Conservation (phyloP, 2,329 filamentous ascomycete genomes). For the Aspergillus ochraceus region DNA sequence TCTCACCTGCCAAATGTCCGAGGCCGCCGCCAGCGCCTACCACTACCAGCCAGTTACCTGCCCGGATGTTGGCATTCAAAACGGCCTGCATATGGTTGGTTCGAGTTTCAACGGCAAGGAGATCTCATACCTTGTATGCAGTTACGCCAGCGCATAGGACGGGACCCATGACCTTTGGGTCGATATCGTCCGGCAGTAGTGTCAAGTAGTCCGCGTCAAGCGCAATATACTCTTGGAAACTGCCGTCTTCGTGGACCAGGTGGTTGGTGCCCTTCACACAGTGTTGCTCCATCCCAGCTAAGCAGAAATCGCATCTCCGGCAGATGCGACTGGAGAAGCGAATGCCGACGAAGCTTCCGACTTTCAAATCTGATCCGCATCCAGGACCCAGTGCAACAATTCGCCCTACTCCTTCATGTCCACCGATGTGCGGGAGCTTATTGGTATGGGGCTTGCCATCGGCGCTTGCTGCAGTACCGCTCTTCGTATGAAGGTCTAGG, state of each 20-base stretch:
- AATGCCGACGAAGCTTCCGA: constrained; percentile 46
- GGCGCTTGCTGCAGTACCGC: constrained; percentile 38
- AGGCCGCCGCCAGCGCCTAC: constrained; percentile 49
- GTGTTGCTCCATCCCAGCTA: constrained; percentile 43
- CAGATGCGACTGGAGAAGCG: constrained; percentile 45
- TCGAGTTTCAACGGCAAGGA: neutral
- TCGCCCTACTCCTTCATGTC: constrained; percentile 48
- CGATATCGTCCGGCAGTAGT: constrained; percentile 44
- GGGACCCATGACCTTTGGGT: constrained; percentile 43
- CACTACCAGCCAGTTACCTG: constrained; percentile 45
- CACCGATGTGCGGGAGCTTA: constrained; percentile 48
- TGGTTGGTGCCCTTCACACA: constrained; percentile 46
- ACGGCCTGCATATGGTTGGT: constrained; percentile 34
- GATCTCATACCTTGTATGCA: constrained; percentile 40
- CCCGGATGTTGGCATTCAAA: constrained; percentile 40
- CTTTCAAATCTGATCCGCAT: constrained; percentile 32
- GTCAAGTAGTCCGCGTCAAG: constrained; percentile 48
- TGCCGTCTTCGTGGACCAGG: constrained; percentile 48
- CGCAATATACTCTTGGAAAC: constrained; percentile 47
- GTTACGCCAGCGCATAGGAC: constrained; percentile 48
- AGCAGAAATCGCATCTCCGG: constrained; percentile 45
- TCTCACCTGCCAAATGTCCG: constrained; percentile 46
- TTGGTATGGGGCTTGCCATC: constrained; percentile 43
- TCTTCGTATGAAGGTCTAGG: constrained; percentile 43
- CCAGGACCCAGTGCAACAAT: constrained; percentile 43